Evolutionary conservation across 2,329 filamentous ascomycete species (phyloP).

Genomic region (Chrysoporthe austroafricana): DNA sequence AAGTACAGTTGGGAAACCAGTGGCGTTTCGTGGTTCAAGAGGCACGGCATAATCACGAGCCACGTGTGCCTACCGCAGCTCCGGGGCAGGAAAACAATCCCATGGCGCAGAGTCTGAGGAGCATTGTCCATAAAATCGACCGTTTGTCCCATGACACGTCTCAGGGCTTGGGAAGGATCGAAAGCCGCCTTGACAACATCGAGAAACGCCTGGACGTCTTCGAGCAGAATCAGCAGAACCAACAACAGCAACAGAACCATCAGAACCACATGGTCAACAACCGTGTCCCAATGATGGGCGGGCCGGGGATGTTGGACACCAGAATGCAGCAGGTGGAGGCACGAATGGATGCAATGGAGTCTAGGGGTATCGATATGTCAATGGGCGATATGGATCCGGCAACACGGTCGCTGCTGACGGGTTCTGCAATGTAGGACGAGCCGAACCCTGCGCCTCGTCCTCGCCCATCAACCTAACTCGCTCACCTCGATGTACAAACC

Average conservation of each 20-base stretch:
- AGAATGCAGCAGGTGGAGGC: constrained; percentile 43
- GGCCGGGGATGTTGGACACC: constrained; percentile 24
- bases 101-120: constrained; percentile 60
- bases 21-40: constrained; percentile 68
- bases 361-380: constrained; percentile 42
- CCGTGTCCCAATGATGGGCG: constrained; percentile 32
- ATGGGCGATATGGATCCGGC: constrained; percentile 47
- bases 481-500: background rate
- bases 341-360: constrained; percentile 44
- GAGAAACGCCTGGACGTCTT: constrained; percentile 56
- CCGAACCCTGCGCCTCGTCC: background rate
- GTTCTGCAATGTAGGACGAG: constrained; percentile 40
- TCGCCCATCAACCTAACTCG: background rate
- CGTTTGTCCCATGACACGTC: constrained; percentile 60
- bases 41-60: constrained; percentile 64
- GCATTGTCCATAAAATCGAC: constrained; percentile 63
- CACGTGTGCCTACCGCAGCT: constrained; percentile 56
- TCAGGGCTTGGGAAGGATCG: constrained; percentile 56
- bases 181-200: constrained; percentile 54
- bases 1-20: constrained; percentile 64
- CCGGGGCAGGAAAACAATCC: constrained; percentile 62
- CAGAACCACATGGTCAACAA: constrained; percentile 30
- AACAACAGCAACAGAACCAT: constrained; percentile 29
- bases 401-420: constrained; percentile 35
- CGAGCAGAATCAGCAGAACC: constrained; percentile 42